These are phyloP conservation scores for Malassezia psittaci DNA, from an alignment of 1,284 basidiomycete species.

Conservation along the genomic window DNA sequence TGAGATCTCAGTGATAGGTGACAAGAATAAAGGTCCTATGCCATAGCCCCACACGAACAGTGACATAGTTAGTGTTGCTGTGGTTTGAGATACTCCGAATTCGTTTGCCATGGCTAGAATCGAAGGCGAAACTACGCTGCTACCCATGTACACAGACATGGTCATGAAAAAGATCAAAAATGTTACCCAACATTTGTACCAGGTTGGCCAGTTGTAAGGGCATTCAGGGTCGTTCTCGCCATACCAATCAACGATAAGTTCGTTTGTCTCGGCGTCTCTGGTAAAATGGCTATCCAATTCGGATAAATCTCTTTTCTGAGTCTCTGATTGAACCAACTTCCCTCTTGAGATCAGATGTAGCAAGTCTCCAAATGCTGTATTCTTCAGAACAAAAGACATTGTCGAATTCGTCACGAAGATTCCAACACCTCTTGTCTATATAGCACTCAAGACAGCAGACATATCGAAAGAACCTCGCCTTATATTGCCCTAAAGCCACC, in stretches of 20 bases:
- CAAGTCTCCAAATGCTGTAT: background rate
- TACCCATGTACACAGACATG: slow-evolving; percentile 51
- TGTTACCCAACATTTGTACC: slow-evolving; percentile 40
- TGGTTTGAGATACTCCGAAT: slow-evolving; percentile 17
- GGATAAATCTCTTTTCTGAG: background rate
- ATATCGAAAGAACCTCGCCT: too few species aligned
- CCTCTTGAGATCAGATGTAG: background rate
- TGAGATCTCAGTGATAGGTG: slow-evolving; percentile 43
- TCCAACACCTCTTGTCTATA: too few species aligned
- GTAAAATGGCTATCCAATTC: background rate
- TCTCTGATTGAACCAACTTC: background rate
- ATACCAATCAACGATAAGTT: slow-evolving; percentile 50
- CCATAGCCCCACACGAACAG: slow-evolving; percentile 33
- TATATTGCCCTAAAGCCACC: too few species aligned
- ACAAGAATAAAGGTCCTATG: slow-evolving; percentile 33
- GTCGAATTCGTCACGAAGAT: too few species aligned
- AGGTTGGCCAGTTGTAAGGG: slow-evolving; percentile 42
- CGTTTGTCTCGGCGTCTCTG: background rate
- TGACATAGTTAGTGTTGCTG: slow-evolving; percentile 23
- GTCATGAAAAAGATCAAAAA: slow-evolving; percentile 39
- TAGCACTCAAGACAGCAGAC: too few species aligned
- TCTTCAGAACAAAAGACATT: too few species aligned
- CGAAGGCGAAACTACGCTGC: slow-evolving; percentile 47
- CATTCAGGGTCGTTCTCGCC: slow-evolving; percentile 41
- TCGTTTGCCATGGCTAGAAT: slow-evolving; percentile 50